Base-by-base conservation (phyloP, 495 filamentous ascomycete genomes). In the Ascobolus immersus region DNA sequence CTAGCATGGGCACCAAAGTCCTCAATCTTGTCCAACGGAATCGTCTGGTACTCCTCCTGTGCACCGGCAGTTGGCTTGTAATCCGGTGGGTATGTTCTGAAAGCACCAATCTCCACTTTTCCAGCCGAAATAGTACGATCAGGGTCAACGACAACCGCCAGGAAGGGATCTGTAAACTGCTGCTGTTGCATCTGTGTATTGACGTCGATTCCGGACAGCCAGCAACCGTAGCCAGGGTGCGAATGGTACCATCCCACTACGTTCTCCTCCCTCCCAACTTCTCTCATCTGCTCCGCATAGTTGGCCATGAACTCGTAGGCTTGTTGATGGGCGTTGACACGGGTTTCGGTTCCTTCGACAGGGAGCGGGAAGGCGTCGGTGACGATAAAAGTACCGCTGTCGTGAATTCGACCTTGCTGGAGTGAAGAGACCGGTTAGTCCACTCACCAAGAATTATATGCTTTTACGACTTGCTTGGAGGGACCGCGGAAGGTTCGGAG, bases 211-310 rank as follows among this genome's bases (percentile, higher is more conserved):
- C 89, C 89, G 23, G 70, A 78, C 14, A 99, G 63, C 89, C 89
- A 99, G 59, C 89, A 99, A 6, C 89, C 89, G 49, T 99, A 99
- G 7, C 89, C 89, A 0, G 89, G 89, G 48, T 99, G 89, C 40
- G 70, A 77, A 56, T 99, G 89, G 51, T 99, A 99, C 89, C 89
- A 99, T 13, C 89, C 89, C 5, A 94, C 74, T 3, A 71, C 77
- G 49, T 99, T 94, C 49, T 99, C 89, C 48, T 65, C 54, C 32
- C 84, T 74, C 17, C 61, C 62, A 21, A 72, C 72, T 7, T 56
- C 59, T 10, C 14, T 17, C 36, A 82, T 72, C 23, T 84, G 69
- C 35, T 73, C 73, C 7, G 84, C 64, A 54, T 82, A 94, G 37
- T 71, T 62, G 17, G 86, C 69, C 69, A 94, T 81, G 56, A 93